Evolutionary conservation across 2,329 filamentous ascomycete genomes (phyloP).

Genomic region (Macrophomina pseudophaseolina): DNA sequence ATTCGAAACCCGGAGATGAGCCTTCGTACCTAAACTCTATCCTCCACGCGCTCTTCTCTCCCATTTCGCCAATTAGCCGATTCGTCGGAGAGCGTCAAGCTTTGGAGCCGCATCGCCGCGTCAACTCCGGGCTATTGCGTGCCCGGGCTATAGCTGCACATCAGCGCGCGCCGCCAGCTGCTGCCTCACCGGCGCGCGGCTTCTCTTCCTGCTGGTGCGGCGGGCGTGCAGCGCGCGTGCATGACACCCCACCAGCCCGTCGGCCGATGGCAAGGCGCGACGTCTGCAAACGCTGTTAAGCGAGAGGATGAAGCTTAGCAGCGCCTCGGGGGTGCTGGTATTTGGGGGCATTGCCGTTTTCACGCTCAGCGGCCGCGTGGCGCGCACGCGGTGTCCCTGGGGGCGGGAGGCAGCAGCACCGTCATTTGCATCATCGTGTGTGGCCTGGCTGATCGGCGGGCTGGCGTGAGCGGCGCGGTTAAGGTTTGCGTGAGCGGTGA

Average conservation of each 20-base stretch:
- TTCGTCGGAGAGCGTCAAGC: neutral
- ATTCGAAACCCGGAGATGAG: slow-evolving; percentile 17
- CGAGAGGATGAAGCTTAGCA: neutral
- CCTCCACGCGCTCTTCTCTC: neutral
- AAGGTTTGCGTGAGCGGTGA: slow-evolving; percentile 16
- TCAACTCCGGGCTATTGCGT: neutral
- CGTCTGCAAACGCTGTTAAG: neutral
- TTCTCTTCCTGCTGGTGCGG: slow-evolving; percentile 15
- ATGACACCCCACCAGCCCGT: neutral
- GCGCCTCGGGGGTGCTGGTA: neutral
- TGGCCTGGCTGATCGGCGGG: neutral
- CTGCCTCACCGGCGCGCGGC: slow-evolving; percentile 11
- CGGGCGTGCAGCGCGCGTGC: slow-evolving; percentile 11
- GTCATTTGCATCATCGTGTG: neutral
- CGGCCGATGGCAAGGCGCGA: neutral
- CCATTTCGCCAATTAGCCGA: neutral
- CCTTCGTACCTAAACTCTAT: slow-evolving; percentile 10
- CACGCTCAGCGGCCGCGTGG: slow-evolving; percentile 6
- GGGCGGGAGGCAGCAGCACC: neutral
- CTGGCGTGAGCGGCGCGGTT: slow-evolving; percentile 19
- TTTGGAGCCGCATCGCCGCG: slow-evolving; percentile 9
- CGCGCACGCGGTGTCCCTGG: neutral
- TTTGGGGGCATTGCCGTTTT: neutral
- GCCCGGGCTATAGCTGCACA: neutral
- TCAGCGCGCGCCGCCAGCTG: neutral